Evolutionary conservation across 108 stramenopile genomes (phyloP).

Genomic region (Aureococcus anophagefferens): DNA sequence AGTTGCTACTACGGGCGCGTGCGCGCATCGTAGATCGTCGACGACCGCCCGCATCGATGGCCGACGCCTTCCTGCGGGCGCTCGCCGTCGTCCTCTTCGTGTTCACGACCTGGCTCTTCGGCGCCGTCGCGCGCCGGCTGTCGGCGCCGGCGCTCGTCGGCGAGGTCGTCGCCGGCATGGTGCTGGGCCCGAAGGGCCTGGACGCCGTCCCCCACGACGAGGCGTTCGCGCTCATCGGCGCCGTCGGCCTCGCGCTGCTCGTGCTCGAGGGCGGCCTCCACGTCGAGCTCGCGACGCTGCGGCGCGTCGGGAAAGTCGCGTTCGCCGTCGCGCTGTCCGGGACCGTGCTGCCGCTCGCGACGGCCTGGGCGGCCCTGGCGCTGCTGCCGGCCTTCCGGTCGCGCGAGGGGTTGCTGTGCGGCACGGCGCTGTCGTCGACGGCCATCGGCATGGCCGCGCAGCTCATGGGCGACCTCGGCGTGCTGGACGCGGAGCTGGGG

Average conservation of each 20-base stretch:
- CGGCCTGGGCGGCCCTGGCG: conserved; percentile 41
- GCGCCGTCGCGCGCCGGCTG: neutral
- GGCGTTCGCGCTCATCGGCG: conserved; percentile 61
- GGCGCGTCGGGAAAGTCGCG: conserved; percentile 58
- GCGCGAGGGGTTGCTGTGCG: conserved; percentile 7
- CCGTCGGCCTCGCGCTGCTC: conserved; percentile 60
- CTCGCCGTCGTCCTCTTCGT: no score
- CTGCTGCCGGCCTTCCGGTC: neutral
- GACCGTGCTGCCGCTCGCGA: conserved; percentile 60
- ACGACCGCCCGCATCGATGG: no score
- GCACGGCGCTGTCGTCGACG: conserved; percentile 57
- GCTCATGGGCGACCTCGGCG: conserved; percentile 12
- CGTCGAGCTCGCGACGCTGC: conserved; percentile 60
- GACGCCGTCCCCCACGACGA: conserved; percentile 58
- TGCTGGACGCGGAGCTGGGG: neutral
- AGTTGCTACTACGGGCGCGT: no score
- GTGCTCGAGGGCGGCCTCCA: conserved; percentile 72
- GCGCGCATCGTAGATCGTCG: no score
- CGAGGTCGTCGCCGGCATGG: conserved; percentile 59
- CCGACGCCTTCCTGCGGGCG: no score
- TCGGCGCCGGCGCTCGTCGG: conserved; percentile 60
- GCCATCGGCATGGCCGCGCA: neutral
- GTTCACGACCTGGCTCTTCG: no score
- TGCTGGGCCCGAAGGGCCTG: conserved; percentile 53
- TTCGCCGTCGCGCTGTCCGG: conserved; percentile 62